Percentiles rank a stretch among this genome's conserved stretches.
Conservation (phyloP, 1,284 basidiomycete species). For the Coniferiporia weirii region DNA sequence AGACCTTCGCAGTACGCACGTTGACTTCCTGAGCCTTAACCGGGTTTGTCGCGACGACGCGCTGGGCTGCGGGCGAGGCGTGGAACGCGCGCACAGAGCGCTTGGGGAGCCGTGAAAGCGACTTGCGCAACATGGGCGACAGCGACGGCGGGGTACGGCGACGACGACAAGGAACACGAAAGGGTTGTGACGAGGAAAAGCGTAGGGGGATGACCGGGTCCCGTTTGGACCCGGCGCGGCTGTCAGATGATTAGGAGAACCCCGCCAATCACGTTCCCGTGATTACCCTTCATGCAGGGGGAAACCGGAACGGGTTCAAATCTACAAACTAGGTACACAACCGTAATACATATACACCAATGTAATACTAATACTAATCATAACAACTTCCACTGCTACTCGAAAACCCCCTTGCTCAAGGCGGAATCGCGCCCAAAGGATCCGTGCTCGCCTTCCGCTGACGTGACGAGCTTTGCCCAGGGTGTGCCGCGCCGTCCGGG, state of each 20-base stretch:
- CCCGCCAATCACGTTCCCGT: conserved; percentile 1
- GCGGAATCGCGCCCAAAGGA: conserved; percentile 18
- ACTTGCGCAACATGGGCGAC: conserved; percentile 30
- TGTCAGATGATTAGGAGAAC: too few relatives aligned
- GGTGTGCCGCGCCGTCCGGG: background rate
- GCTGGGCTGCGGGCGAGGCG: conserved; percentile 50
- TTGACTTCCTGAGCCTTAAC: conserved; percentile 81
- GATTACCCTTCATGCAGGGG: background rate
- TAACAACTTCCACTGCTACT: too few relatives aligned
- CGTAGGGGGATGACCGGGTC: conserved; percentile 3
- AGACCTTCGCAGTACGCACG: conserved; percentile 35
- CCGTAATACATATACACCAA: too few relatives aligned
- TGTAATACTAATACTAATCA: too few relatives aligned
- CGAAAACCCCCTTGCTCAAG: background rate
- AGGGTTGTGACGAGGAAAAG: background rate
- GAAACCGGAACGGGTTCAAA: background rate
- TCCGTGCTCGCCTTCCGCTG: conserved; percentile 17
- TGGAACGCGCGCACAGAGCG: conserved; percentile 56
- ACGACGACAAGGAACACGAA: background rate
- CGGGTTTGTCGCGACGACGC: conserved; percentile 71
- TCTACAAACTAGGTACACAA: background rate
- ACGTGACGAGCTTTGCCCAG: conserved; percentile 1
- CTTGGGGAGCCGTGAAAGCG: conserved; percentile 37
- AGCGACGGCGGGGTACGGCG: conserved; percentile 18
- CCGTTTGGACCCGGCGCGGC: background rate